Base-by-base conservation (phyloP, 2,329 filamentous ascomycete genomes). In the Fusarium lateritium region DNA sequence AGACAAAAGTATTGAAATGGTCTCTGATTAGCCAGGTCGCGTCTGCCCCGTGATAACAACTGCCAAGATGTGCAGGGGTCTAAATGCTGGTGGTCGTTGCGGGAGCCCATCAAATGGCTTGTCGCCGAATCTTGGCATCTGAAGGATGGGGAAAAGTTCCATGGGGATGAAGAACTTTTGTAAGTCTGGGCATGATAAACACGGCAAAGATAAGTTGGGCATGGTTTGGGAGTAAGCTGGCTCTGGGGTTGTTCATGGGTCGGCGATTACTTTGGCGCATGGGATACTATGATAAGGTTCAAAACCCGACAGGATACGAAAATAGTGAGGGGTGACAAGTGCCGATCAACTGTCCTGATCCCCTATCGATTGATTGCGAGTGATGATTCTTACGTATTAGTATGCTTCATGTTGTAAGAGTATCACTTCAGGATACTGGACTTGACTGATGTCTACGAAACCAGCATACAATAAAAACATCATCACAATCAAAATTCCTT, bases 91-190 rank as follows among this genome's bases (percentile, higher is more conserved):
- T 43, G 26, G 21, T 47, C 14, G 28, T 49, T 62, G 56, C 47
- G 51, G 53, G 53, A 58, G 45, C 43, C 45, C 51, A 46, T 57
- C 53, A 56, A 56, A 50, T 70, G 53, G 64, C 47, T 42, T 49
- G 33, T 42, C 54, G 46, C 33, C 40, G 44, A 31, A 42, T 26
- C 66, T 67, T 60, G 49, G 40, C 67, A n/a, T 5, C 21, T 38
- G n/a, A 28, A n/a, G 24, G 24, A 19, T 26, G 15, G 40, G 21
- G 40, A 46, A n/a, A 44, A 50, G 34, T 47, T 52, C 39, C 44
- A 61, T 44, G 58, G 39, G 44, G 39, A 14, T 26, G n/a, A 51
- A 70, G 67, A 56, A 68, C 67, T 63, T 70, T 70, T 70, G 67
- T 49, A 52, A 70, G 62, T 52, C 69, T 70, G 62, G 65, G 62